Base-by-base conservation (phyloP, 202 grass and related monocot species). In the Zoysia matrella region DNA sequence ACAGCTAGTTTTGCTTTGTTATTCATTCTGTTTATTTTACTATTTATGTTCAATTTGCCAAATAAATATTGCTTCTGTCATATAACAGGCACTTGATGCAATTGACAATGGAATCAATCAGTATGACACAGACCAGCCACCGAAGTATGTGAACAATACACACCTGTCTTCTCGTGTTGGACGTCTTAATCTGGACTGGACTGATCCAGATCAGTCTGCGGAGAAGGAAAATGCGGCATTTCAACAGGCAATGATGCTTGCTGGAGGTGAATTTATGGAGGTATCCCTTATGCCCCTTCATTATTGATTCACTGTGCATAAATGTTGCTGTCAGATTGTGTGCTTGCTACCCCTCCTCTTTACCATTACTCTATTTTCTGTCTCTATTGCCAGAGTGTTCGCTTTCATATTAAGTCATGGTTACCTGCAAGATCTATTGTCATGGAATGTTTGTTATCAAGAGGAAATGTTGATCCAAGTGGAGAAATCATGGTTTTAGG, bases 91-190 rank as follows among this genome's bases (percentile, higher is more conserved):
- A 79, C 84, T 98, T 83, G 96, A 98, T 83, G 90, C 92, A 43
- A 86, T 92, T 83, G 93, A 98, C 76, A 93, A 98, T 84, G 91
- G 96, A 67, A 87, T 95, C 80, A 93, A 91, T 92, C 92, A 91
- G 79, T 98, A 95, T 76, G 90, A 93, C 61, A 95, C 82, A 9
- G 91, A 95, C 63, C 89, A 90, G 64, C 82, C 96, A 36, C 89
- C 90, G 70, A 98, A 95, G 69, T 95, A 92, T 75, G 89, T 95
- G 69, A 98, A 89, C 78, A 98, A 92, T 85, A 95, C 89, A 62
- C 80, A 84, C 81, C 80, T 98, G 63, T 92, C 92, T 76, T 91
- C 96, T 72, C 83, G 92, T 0, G 83, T 95, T 71, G 87, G 93
- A 2, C 86, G 83, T 61, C 67, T 98, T 58, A 93, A 98, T 83